These are phyloP conservation scores for Zymoseptoria crescenta DNA, from an alignment of 2,329 filamentous ascomycete species.

Conservation along the genomic window DNA sequence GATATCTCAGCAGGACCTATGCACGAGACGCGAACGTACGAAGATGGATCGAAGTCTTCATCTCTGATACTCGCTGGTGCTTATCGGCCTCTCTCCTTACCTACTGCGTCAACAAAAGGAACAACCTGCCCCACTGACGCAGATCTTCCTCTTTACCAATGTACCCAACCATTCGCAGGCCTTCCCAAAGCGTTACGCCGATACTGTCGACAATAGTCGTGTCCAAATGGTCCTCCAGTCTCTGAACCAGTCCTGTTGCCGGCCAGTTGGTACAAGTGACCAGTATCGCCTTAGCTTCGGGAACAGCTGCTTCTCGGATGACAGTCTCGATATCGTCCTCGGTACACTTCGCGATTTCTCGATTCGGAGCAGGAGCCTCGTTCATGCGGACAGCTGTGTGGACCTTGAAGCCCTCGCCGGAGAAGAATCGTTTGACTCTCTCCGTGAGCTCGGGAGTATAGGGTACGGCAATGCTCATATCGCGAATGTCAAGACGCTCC, in stretches of 20 bases:
- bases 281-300: conserved; percentile 25
- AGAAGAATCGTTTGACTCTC: conserved; percentile 14
- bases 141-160: neutral
- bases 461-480: conserved; percentile 17
- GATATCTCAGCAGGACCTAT: neutral
- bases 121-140: conserved; percentile 14
- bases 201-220: conserved; percentile 30
- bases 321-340: conserved; percentile 21
- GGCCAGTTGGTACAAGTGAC: conserved; percentile 31
- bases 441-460: conserved; percentile 12
- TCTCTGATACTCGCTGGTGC: too few relatives aligned
- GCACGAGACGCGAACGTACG: too few relatives aligned
- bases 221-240: conserved; percentile 25
- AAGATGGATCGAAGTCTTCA: too few relatives aligned
- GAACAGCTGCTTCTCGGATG: conserved; percentile 20
- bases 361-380: conserved; percentile 11
- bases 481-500: conserved; percentile 4
- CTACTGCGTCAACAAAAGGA: conserved; percentile 1
- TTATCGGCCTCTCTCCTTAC: too few relatives aligned
- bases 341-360: conserved; percentile 13
- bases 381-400: conserved; percentile 7
- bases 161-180: conserved; percentile 14
- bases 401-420: conserved; percentile 8
- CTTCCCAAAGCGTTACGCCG: conserved; percentile 29
- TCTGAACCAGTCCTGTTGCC: conserved; percentile 22